Evolutionary conservation across 169 alveolate species (phyloP).

Genomic region (Plasmodium cynomolgi): DNA sequence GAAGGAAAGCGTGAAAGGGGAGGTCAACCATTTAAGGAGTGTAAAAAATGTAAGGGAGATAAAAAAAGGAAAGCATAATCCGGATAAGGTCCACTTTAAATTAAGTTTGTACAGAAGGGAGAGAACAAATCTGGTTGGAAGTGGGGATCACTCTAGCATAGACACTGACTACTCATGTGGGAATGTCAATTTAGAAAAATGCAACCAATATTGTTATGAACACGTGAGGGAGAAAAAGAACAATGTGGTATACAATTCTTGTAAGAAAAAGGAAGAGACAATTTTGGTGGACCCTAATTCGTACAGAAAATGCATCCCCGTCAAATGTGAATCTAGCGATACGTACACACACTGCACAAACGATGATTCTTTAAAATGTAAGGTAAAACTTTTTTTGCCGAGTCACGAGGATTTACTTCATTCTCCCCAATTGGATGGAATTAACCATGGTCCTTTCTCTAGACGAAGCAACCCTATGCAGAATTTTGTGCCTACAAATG

Average conservation of each 20-base stretch:
- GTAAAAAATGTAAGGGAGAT: neutral
- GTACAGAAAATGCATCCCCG: neutral
- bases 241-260: neutral
- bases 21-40: neutral
- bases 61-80: neutral
- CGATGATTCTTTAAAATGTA: neutral
- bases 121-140: neutral
- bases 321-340: neutral
- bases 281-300: neutral
- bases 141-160: neutral
- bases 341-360: neutral
- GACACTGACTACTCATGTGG: neutral
- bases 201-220: neutral
- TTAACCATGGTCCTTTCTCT: neutral
- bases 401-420: neutral
- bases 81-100: neutral
- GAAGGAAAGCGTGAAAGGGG: neutral
- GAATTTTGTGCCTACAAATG: neutral
- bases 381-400: neutral
- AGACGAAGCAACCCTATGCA: neutral
- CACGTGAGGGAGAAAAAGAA: neutral
- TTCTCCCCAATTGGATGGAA: neutral
- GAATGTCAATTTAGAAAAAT: neutral
- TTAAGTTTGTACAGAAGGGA: neutral
- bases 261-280: neutral